Percentiles rank a stretch among this genome's conserved stretches.
Evolutionary conservation across 1,284 basidiomycete species (phyloP).

Genomic region (Rhodofomes roseus): DNA sequence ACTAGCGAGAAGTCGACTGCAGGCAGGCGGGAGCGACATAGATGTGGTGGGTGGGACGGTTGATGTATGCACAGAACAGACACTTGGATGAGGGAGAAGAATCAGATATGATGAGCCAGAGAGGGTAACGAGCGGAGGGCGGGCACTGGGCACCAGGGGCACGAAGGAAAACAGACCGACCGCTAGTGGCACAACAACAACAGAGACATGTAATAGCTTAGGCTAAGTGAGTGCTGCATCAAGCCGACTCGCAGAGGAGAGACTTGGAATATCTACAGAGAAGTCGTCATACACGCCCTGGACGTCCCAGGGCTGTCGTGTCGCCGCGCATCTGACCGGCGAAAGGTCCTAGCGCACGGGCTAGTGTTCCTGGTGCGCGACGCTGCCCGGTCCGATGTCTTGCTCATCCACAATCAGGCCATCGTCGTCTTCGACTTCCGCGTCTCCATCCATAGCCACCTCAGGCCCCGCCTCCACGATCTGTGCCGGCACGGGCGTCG

Average conservation of each 20-base stretch:
- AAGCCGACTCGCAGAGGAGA: not conserved
- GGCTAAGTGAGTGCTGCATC: not conserved
- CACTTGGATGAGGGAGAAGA: not conserved
- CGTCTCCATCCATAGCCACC: slow-evolving; percentile 16
- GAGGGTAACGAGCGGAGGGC: slow-evolving; percentile 4
- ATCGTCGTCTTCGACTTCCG: slow-evolving; percentile 20
- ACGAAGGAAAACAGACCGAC: slow-evolving; percentile 1
- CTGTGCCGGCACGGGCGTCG: slow-evolving; percentile 1
- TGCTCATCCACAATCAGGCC: slow-evolving; percentile 29
- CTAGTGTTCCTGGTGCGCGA: slow-evolving; percentile 28
- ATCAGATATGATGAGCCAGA: not conserved
- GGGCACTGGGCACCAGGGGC: not conserved
- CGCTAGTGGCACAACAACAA: slow-evolving; percentile 7
- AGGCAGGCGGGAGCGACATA: not conserved
- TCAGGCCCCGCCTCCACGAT: slow-evolving; percentile 13
- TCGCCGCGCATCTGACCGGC: not conserved
- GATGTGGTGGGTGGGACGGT: not conserved
- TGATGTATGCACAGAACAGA: not conserved
- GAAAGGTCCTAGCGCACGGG: not conserved
- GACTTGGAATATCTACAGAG: not conserved
- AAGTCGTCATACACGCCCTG: not conserved
- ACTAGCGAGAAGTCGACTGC: not conserved
- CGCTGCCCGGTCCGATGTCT: slow-evolving; percentile 27
- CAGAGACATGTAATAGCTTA: not conserved
- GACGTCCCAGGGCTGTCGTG: not conserved